Conservation (phyloP, 345 rosid genomes). For the Excoecaria agallocha region DNA sequence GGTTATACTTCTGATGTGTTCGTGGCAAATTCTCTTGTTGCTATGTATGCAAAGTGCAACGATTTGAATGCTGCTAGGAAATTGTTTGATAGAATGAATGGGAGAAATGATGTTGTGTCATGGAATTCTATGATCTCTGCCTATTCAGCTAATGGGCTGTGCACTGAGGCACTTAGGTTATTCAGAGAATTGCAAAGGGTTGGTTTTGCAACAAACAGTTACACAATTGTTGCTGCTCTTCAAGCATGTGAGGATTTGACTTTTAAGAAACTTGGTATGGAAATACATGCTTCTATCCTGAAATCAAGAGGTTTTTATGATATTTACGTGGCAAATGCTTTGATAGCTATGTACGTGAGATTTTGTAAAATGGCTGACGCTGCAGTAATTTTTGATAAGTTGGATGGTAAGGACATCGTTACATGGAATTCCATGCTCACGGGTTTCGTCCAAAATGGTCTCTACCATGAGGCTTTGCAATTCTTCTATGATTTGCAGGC, state of each 20-base stretch:
- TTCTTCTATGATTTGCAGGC: slow-evolving; percentile 45
- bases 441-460: slow-evolving; percentile 47
- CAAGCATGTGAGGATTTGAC: slow-evolving; percentile 55
- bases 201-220: slow-evolving; percentile 51
- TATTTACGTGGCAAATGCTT: slow-evolving; percentile 15
- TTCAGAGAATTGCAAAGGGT: slow-evolving; percentile 53
- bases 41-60: slow-evolving; percentile 77
- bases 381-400: slow-evolving; percentile 20
- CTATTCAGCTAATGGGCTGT: slow-evolving; percentile 44
- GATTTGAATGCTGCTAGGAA: slow-evolving; percentile 56
- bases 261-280: slow-evolving; percentile 52
- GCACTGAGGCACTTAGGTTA: slow-evolving; percentile 51
- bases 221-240: slow-evolving; percentile 61
- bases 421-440: slow-evolving; percentile 20
- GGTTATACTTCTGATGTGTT: slow-evolving; percentile 41
- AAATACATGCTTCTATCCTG: slow-evolving; percentile 62
- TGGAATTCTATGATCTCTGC: slow-evolving; percentile 84
- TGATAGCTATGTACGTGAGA: slow-evolving; percentile 17
- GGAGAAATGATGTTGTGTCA: slow-evolving; percentile 52
- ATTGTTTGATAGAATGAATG: slow-evolving; percentile 48
- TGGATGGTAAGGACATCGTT: slow-evolving; percentile 16
- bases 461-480: slow-evolving; percentile 41
- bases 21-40: slow-evolving; percentile 63
- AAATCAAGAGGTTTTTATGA: slow-evolving; percentile 41
- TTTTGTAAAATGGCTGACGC: slow-evolving; percentile 20